Base-by-base conservation (phyloP, 208 protist species). In the Wallacemonas sp. region DNA sequence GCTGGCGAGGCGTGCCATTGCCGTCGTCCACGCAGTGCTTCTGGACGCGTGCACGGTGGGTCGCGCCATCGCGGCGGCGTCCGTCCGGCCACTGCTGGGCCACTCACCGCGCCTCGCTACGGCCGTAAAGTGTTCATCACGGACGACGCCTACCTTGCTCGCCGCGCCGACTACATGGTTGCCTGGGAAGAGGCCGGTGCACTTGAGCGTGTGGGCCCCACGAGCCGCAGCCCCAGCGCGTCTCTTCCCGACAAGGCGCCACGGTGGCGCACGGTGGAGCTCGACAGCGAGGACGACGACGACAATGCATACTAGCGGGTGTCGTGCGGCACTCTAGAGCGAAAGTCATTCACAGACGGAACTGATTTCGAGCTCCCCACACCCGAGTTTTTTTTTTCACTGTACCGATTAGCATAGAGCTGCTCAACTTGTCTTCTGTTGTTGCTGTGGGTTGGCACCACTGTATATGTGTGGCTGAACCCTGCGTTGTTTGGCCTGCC, bases 71-170 rank as follows among this genome's bases (percentile, higher is more conserved):
- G 19, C 17, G 34, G 22, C 37, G 39, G 9, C 9, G 21, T 27
- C 39, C 6, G 33, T 6, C 44, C 65, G 6, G 27, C 42, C 12
- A 33, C 41, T 1, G 55, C 44, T 8, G 30, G 37, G 13, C 60
- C 33, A 1, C 62, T 61, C 12, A 32, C 19, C 64, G 50, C 59
- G 19, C 71, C 78, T 5, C 41, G 66, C 30, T 81, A 81, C 41
- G 89, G 89, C 9, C 73, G 76, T 13, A 93, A 90, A 63, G 79
- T 92, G 39, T 92, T 85, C 59, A 89, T 95, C 42, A 93, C 89
- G 2, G 86, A 95, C 60, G 81, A 90, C 54, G 65, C 55, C 34
- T 80, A 92, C 71, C 66, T 87, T 21, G 70, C 67, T 39, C 76
- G 77, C 9, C 83, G 89, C 15, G 65, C 73, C 1, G 64, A 80